phyloP scores from a whole-genome alignment of 768 basidiomycete species.

The Tulasnella sp. region DNA sequence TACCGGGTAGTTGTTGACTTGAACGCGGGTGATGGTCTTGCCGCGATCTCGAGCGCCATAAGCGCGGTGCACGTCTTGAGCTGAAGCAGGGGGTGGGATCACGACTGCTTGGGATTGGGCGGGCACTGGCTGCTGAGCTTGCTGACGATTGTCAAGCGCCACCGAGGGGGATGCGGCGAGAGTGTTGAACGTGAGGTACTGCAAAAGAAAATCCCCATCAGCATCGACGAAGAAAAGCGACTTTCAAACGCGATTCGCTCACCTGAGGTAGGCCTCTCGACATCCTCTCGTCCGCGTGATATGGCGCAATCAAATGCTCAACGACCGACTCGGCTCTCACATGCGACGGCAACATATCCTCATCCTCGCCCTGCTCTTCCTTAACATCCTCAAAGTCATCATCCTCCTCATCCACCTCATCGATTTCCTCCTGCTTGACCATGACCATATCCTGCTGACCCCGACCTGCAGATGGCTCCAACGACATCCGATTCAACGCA shows the following conservation, averaged over 20 bases:
- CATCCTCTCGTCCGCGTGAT: slow-evolving; percentile 1
- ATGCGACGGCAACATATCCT: background rate
- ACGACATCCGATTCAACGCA: background rate
- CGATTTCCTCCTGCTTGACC: background rate
- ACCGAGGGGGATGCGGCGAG: slow-evolving; percentile 20
- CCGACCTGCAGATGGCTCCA: background rate
- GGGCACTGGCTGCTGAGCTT: background rate
- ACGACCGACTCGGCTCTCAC: background rate
- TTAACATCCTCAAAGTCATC: background rate
- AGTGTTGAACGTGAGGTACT: slow-evolving; percentile 23
- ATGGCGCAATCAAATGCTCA: slow-evolving; percentile 13
- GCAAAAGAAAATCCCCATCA: background rate
- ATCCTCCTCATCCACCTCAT: background rate
- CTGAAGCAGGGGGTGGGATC: background rate
- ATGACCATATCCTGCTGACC: background rate
- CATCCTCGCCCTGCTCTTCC: background rate
- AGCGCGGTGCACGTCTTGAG: background rate
- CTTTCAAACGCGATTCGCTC: background rate
- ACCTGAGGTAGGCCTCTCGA: slow-evolving; percentile 19
- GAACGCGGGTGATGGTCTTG: background rate
- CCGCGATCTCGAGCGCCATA: background rate
- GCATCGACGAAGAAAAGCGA: background rate
- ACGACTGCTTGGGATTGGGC: slow-evolving; percentile 3
- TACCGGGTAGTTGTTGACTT: background rate
- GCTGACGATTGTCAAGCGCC: background rate